phyloP scores from a whole-genome alignment of 441 rosid species.

The Breynia disticha region DNA sequence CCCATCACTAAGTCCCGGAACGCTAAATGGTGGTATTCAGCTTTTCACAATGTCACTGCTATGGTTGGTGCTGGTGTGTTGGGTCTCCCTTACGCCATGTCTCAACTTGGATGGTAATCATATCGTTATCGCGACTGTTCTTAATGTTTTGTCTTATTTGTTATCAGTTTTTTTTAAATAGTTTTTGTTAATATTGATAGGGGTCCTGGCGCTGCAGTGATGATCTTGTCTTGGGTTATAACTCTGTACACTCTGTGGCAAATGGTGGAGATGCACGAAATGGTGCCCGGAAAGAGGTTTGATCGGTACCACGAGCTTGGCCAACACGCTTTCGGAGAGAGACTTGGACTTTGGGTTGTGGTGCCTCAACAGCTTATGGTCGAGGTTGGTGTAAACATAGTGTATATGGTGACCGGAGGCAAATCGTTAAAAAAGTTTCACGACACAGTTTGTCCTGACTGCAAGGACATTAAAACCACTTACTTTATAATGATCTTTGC shows the following conservation, averaged over 20 bases:
- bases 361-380: conserved; percentile 69
- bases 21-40: conserved; percentile 80
- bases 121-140: neutral
- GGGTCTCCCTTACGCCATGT: conserved; percentile 71
- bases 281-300: conserved; percentile 61
- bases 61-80: conserved; percentile 81
- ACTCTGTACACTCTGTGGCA: conserved; percentile 78
- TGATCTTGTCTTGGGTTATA: conserved; percentile 51
- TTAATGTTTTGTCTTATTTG: neutral
- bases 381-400: conserved; percentile 52
- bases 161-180: neutral
- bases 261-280: conserved; percentile 86
- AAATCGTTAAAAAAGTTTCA: conserved; percentile 62
- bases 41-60: conserved; percentile 84
- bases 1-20: conserved; percentile 56
- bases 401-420: conserved; percentile 78
- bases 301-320: conserved; percentile 81
- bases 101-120: conserved; percentile 64
- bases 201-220: conserved; percentile 55
- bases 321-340: conserved; percentile 66
- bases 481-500: conserved; percentile 64
- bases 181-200: conserved; percentile 18
- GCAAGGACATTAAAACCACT: conserved; percentile 38
- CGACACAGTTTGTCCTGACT: conserved; percentile 31
- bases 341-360: conserved; percentile 61